Conservation (phyloP, 2,329 filamentous ascomycete species). For the Annulohypoxylon truncatum region DNA sequence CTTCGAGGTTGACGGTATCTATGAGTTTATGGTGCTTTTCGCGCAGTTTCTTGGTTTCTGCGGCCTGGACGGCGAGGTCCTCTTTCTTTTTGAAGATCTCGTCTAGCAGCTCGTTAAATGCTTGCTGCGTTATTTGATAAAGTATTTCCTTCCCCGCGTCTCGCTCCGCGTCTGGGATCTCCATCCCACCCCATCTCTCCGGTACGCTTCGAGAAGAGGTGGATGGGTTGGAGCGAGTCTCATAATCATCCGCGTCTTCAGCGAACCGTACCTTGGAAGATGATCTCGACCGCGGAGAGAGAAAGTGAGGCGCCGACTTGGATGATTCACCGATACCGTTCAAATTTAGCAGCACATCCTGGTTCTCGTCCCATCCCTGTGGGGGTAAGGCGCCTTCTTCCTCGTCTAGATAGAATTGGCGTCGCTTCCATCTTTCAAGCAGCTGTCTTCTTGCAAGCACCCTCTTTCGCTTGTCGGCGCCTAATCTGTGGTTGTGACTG, state of each 20-base stretch:
- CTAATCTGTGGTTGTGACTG: slow-evolving; percentile 52
- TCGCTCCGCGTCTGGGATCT: slow-evolving; percentile 81
- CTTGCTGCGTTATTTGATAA: slow-evolving; percentile 91
- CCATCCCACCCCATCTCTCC: slow-evolving; percentile 81
- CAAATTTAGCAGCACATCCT: slow-evolving; percentile 63
- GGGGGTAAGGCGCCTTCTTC: slow-evolving; percentile 80
- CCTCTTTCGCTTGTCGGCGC: slow-evolving; percentile 55
- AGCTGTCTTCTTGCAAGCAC: slow-evolving; percentile 63
- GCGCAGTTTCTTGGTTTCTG: slow-evolving; percentile 71
- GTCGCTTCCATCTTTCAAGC: slow-evolving; percentile 78
- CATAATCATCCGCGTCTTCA: slow-evolving; percentile 76
- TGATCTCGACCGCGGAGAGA: slow-evolving; percentile 72
- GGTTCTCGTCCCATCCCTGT: slow-evolving; percentile 70
- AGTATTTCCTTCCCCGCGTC: slow-evolving; percentile 90
- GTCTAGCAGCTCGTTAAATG: slow-evolving; percentile 92
- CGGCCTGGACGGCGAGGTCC: slow-evolving; percentile 76
- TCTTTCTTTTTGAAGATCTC: slow-evolving; percentile 85
- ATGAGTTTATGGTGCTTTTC: slow-evolving; percentile 65
- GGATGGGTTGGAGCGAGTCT: slow-evolving; percentile 77
- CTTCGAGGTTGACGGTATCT: slow-evolving; percentile 54
- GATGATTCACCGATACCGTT: slow-evolving; percentile 57
- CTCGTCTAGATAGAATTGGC: slow-evolving; percentile 85
- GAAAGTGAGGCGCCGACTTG: slow-evolving; percentile 54
- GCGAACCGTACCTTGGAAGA: slow-evolving; percentile 84
- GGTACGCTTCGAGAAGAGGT: slow-evolving; percentile 78